Evolutionary conservation across 2,329 filamentous ascomycete genomes (phyloP), one percentile per base, ranked within the genome.

Genomic region (Hymenoscyphus occultus): DNA sequence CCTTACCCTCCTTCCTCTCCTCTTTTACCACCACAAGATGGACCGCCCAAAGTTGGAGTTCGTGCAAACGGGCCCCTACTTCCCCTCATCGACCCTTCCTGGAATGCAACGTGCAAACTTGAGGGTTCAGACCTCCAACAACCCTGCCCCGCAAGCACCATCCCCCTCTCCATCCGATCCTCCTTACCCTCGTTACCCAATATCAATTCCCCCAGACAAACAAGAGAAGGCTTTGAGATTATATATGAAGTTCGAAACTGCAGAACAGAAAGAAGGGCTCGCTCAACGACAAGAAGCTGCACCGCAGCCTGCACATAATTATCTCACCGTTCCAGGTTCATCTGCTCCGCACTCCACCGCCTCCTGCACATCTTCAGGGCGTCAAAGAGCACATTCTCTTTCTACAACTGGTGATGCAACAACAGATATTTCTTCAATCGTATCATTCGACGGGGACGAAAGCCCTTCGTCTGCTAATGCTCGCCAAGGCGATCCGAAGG

Each of bases 361-460:
- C 12, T 72, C 72, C 1, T 63, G 39, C 28, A 58, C 64, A 32
- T 71, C 72, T 10, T 70, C 69, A 22, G 64, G 45, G 39, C 64
- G 60, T 12, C 68, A 64, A 14, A 61, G 64, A 54, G 63, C 67
- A 60, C 39, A 61, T 12, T 71, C 70, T 2, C 60, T 66, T 28
- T 67, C 70, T 19, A 66, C 63, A 2, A 69, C 68, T 9, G 45
- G 54, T 5, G 67, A 67, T 63, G 70, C 65, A 39, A 62, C 39
- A 0, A 73, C 71, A 13, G 73, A 74, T 42, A 51, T 67, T 3
- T 73, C 71, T 10, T 74, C 72, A 1, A 69, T 75, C 16, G 69
- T 75, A 28, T 73, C 71, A 10, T 74, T 75, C 35, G 66, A 69
- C 9, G 67, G 62, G 28, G 64, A 69, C n/a, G 66, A 65, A 35